phyloP scores from a whole-genome alignment of 1,139 yeast genomes.

The Blastobotrys raffinosifermentans region DNA sequence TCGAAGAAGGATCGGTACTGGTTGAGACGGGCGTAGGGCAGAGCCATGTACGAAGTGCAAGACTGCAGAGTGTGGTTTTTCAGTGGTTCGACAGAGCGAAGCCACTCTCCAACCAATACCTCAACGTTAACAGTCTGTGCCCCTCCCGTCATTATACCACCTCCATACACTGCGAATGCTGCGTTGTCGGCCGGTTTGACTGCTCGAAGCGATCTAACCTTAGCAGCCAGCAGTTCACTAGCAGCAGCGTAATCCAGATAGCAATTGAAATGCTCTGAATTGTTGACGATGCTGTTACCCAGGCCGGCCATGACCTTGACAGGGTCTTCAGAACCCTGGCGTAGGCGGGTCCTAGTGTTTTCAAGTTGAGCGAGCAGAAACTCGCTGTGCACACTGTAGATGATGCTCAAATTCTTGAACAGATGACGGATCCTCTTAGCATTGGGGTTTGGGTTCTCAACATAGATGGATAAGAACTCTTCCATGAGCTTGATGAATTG shows the following conservation, averaged over 20 bases:
- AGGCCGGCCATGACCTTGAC: constrained; percentile 13
- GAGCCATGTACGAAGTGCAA: constrained; percentile 21
- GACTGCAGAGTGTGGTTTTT: constrained; percentile 17
- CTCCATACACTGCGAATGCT: constrained; percentile 12
- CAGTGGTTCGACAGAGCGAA: constrained; percentile 15
- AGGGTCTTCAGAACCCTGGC: constrained; percentile 11
- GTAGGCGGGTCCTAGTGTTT: constrained; percentile 15
- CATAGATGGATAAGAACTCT: constrained; percentile 21
- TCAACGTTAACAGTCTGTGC: constrained; percentile 8
- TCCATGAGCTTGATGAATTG: constrained; percentile 18
- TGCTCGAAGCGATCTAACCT: constrained; percentile 13
- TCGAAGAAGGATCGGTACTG: constrained; percentile 16
- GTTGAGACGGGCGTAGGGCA: constrained; percentile 20
- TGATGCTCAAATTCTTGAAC: constrained; percentile 21
- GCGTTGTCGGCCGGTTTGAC: constrained; percentile 13
- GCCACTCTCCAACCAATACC: constrained; percentile 23
- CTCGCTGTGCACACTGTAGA: constrained; percentile 22
- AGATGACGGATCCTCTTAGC: constrained; percentile 15
- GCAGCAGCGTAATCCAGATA: constrained; percentile 16
- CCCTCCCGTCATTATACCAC: constrained; percentile 6
- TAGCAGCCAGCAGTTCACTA: constrained; percentile 10
- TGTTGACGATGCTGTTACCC: constrained; percentile 11
- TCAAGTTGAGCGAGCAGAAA: constrained; percentile 17
- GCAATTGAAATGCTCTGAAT: constrained; percentile 15
- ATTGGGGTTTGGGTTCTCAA: constrained; percentile 13